Base-by-base conservation (phyloP, 306 rosid genomes). In the Quercus gilva region DNA sequence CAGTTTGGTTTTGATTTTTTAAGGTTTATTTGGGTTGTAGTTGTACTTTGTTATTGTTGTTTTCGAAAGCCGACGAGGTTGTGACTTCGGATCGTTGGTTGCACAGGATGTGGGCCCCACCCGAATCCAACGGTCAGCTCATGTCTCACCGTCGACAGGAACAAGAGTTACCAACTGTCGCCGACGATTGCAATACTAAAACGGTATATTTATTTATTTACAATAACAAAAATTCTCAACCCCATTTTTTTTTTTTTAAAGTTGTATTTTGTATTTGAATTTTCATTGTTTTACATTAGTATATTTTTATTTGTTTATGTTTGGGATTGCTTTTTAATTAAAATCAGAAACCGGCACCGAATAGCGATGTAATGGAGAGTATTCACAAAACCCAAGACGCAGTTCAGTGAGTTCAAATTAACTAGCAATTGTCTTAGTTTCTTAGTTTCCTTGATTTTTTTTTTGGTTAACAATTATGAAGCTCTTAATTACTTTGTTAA, bases 301-400 rank as follows among this genome's bases (percentile, higher is more conserved):
- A 41, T 41, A 41, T 41, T 41, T 41, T 41, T 41, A 41, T 41
- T 41, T 41, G 0, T 71, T 76, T 74, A 6, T 37, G 2, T 71
- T 76, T 74, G 11, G 11, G 6, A 11, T 20, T 18, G 7, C 69
- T 65, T 81, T 60, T 74, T 21, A 73, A 79, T 56, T 29, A 41
- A 41, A 41, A 41, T 77, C 83, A 90, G 92, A 90, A 88, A 87
- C 90, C 88, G 52, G 85, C 53, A 26, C 87, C 74, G 58, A 81
- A 84, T 7, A 80, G 83, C 87, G 94, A 89, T 60, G 88, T 88
- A 31, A 82, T 89, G 86, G 64, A 65, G 26, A 91, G 92, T 71
- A 89, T 95, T 81, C 78, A 87, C 86, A 95, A 75, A 80, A 91
- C 97, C 53, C 96, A 95, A 69, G 94, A 90, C 81, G 94, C 99